A percentile compares a stretch with the other conserved stretches of the same genome.
These are phyloP conservation scores for Lactarius akahatsu DNA, from an alignment of 768 basidiomycete species.

Conservation along the genomic window DNA sequence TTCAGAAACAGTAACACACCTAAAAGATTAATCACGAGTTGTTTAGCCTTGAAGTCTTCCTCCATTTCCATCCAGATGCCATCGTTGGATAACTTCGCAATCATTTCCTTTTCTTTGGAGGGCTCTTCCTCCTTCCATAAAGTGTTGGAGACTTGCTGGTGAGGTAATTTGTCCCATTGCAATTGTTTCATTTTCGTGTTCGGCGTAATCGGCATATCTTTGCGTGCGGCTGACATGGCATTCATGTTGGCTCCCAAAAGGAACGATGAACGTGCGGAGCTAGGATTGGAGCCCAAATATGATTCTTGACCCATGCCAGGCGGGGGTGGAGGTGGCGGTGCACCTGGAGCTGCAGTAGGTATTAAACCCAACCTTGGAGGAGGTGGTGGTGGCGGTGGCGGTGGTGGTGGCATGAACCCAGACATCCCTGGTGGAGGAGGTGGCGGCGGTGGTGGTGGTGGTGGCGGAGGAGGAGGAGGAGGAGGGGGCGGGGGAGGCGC, in stretches of 20 bases:
- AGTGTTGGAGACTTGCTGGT: constrained; percentile 80
- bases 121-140: constrained; percentile 76
- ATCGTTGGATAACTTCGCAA: constrained; percentile 76
- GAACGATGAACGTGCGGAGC: constrained; percentile 59
- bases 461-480: constrained; percentile 31
- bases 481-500: constrained; percentile 31
- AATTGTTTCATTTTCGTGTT: constrained; percentile 95
- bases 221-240: constrained; percentile 61
- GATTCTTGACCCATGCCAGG: constrained; percentile 39
- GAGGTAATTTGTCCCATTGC: constrained; percentile 98
- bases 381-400: constrained; percentile 41
- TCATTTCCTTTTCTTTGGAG: constrained; percentile 73
- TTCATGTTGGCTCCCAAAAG: constrained; percentile 58
- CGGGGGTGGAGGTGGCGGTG: constrained; percentile 41
- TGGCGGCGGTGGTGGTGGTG: constrained; percentile 35
- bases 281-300: constrained; percentile 40
- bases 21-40: constrained; percentile 87
- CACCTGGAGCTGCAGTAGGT: constrained; percentile 30
- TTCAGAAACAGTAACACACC: constrained; percentile 45
- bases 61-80: constrained; percentile 97
- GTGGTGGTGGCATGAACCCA: constrained; percentile 36
- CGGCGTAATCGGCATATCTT: constrained; percentile 82
- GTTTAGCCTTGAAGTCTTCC: constrained; percentile 96
- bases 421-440: constrained; percentile 32
- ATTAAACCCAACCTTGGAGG: constrained; percentile 36